Percentiles rank a stretch among this genome's conserved stretches.
These are phyloP conservation scores for Endotrypanum monterogeii DNA, from an alignment of 208 protist species.

Conservation along the genomic window DNA sequence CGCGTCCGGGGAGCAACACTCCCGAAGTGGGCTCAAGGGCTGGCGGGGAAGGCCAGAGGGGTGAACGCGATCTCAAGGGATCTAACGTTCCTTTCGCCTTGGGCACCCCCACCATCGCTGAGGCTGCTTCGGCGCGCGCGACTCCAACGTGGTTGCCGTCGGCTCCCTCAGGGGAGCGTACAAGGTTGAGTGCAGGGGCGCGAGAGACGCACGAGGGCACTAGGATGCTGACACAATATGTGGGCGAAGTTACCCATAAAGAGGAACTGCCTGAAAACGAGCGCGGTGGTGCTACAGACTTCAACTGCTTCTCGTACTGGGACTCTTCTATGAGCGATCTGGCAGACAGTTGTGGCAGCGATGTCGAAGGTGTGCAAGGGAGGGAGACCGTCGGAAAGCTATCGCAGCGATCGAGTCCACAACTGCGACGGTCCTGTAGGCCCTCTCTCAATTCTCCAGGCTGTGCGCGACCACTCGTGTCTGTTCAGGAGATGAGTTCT, in stretches of 20 bases:
- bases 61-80: not conserved
- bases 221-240: not conserved
- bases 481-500: conserved; percentile 1
- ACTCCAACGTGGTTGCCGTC: conserved; percentile 1
- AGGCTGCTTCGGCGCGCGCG: not conserved
- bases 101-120: not conserved
- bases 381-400: not conserved
- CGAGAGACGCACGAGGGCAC: not conserved
- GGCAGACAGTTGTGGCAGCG: not conserved
- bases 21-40: not conserved
- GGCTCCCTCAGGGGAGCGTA: not conserved
- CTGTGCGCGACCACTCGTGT: not conserved
- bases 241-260: not conserved
- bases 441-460: not conserved
- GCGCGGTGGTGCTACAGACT: not conserved
- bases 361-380: not conserved
- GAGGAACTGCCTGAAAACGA: conserved; percentile 5
- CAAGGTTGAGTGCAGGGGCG: not conserved
- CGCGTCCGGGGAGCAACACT: conserved; percentile 7
- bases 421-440: not conserved
- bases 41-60: not conserved
- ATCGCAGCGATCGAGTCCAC: conserved; percentile 1
- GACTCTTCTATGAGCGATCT: conserved; percentile 9
- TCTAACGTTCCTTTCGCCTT: not conserved
- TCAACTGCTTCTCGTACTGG: conserved; percentile 30